These are phyloP conservation scores for Geotrichum reessii DNA, from an alignment of 1,139 yeast genomes.

Conservation along the genomic window DNA sequence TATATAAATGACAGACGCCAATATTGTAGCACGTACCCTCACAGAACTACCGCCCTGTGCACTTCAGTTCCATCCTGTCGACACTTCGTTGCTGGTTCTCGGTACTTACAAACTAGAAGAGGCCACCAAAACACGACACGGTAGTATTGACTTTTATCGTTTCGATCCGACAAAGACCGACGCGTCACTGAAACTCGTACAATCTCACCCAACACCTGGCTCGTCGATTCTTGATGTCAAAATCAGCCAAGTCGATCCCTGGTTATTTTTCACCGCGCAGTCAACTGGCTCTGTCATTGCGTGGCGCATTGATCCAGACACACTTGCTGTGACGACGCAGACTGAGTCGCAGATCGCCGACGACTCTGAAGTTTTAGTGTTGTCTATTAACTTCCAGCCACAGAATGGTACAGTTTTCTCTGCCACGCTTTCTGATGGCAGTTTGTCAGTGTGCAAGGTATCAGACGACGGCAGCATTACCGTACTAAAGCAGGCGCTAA, in stretches of 20 bases:
- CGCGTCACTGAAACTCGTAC: not conserved
- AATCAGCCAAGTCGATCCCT: conserved; percentile 49
- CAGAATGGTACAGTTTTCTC: conserved; percentile 24
- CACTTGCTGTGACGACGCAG: conserved; percentile 20
- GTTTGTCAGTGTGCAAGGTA: conserved; percentile 27
- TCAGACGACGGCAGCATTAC: conserved; percentile 18
- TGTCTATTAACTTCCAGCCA: conserved; percentile 53
- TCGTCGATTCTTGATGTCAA: conserved; percentile 78
- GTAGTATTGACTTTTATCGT: conserved; percentile 62
- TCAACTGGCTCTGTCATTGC: conserved; percentile 68
- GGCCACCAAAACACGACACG: conserved; percentile 54
- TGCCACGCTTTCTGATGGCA: conserved; percentile 36
- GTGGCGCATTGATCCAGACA: conserved; percentile 45
- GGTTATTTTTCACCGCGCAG: conserved; percentile 58
- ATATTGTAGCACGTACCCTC: conserved; percentile 15
- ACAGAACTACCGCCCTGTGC: conserved; percentile 80
- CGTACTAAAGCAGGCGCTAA: conserved; percentile 15
- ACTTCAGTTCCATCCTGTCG: conserved; percentile 52
- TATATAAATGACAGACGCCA: not conserved
- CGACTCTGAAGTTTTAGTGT: conserved; percentile 44
- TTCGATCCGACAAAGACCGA: conserved; percentile 24
- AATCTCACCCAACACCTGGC: conserved; percentile 35
- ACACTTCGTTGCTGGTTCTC: conserved; percentile 46
- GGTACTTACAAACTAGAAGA: conserved; percentile 77
- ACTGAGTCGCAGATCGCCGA: conserved; percentile 40